Percentiles rank a stretch among this genome's conserved stretches.
These are phyloP conservation scores for Ceratocystis lukuohia DNA, from an alignment of 2,329 filamentous ascomycete genomes.

Conservation along the genomic window DNA sequence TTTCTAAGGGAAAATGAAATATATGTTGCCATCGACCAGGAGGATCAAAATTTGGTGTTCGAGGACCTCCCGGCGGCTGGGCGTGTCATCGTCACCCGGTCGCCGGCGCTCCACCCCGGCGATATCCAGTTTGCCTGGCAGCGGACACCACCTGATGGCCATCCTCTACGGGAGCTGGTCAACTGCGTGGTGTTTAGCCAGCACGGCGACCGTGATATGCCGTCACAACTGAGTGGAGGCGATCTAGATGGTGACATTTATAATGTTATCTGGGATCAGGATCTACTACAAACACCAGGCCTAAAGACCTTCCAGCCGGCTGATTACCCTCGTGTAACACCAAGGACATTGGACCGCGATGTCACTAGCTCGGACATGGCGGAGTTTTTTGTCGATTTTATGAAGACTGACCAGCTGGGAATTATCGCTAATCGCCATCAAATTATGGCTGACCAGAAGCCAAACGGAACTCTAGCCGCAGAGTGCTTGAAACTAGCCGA, in stretches of 20 bases:
- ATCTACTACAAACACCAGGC: constrained; percentile 30
- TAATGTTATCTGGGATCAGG: constrained; percentile 60
- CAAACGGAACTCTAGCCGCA: constrained; percentile 36
- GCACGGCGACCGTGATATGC: constrained; percentile 56
- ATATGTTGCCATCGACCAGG: constrained; percentile 44
- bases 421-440: constrained; percentile 52
- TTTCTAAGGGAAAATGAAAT: constrained; percentile 54
- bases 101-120: constrained; percentile 67
- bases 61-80: constrained; percentile 22
- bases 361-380: constrained; percentile 57
- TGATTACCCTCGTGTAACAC: constrained; percentile 49
- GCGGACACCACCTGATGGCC: constrained; percentile 44
- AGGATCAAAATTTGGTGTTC: not conserved
- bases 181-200: constrained; percentile 74
- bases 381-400: constrained; percentile 68
- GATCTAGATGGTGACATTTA: constrained; percentile 77
- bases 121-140: constrained; percentile 58
- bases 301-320: constrained; percentile 37
- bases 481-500: constrained; percentile 44
- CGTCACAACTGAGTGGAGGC: constrained; percentile 65
- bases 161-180: constrained; percentile 45
- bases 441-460: constrained; percentile 46
- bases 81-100: constrained; percentile 55
- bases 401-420: constrained; percentile 52
- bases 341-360: constrained; percentile 44